Evolutionary conservation across 2,329 filamentous ascomycete species (phyloP), one percentile per base, ranked within the genome.

Genomic region (Amesomyces nigricolor): DNA sequence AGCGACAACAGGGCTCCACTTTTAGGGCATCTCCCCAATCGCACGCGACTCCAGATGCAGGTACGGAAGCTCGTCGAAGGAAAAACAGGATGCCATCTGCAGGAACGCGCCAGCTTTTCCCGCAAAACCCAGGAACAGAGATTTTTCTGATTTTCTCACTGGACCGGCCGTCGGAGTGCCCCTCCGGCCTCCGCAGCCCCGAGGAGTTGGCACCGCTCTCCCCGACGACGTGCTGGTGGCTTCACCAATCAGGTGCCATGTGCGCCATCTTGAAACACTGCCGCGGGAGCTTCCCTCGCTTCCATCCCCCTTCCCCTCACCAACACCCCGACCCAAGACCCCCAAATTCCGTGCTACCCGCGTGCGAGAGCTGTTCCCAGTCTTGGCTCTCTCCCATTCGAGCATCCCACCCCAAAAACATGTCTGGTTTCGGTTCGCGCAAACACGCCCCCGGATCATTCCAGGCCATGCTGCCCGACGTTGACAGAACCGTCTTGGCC

Each of bases 51-150:
- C 52, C 44, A 26, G 5, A 61, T 60, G 59, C 59, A 61, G 59
- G 59, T 54, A 61, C 59, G 48, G 42, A 22, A 42, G 4, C 46
- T 45, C 14, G 11, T 14, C 11, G 29, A 32, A 39, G 11, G 22
- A 47, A 47, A 47, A 59, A 47, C 17, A 44, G 32, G 46, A 38
- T 54, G 22, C n/a, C 39, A 29, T 17, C 51, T 58, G 58, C 53
- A 58, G 56, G 58, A 54, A 56, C 56, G 52, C 47, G 54, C 54
- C 58, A 53, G n/a, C 50, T 55, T 53, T 51, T 10, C 42, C 40
- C 45, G 22, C 32, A 56, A 22, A 39, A 42, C 22, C n/a, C 32
- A 17, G 26, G 30, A 17, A 40, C 42, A 47, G 37, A 43, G 35
- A 16, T 35, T 35, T 26, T 13, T 9, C 32, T 10, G 9, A 35